Evolutionary conservation across 1,284 basidiomycete genomes (phyloP).

Genomic region (Clitocybe nebularis): DNA sequence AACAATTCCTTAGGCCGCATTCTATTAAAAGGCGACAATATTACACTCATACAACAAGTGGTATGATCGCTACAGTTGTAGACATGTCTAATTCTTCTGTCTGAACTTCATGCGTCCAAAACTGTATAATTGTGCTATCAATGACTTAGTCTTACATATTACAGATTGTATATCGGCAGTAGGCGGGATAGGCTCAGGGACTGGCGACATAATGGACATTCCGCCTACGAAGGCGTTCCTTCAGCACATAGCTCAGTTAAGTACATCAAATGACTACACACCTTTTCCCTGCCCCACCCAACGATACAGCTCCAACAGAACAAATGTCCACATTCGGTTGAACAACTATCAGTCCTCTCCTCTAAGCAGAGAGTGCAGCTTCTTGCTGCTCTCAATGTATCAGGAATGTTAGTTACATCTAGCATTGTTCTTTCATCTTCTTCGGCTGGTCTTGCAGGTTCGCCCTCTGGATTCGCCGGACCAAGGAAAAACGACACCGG

Average conservation of each 20-base stretch:
- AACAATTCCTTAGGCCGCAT: constrained; percentile 67
- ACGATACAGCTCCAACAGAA: constrained; percentile 94
- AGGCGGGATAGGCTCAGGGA: constrained; percentile 68
- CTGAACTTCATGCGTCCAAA: constrained; percentile 3
- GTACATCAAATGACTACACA: constrained; percentile 23
- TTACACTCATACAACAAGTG: constrained; percentile 87
- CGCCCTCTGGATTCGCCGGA: constrained; percentile 46
- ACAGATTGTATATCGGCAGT: constrained; percentile 84
- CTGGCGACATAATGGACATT: constrained; percentile 88
- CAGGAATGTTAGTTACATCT: constrained; percentile 51
- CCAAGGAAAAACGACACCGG: constrained; percentile 60
- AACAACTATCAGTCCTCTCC: constrained; percentile 73
- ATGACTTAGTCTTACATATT: constrained; percentile 2
- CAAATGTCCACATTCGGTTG: constrained; percentile 91
- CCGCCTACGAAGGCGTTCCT: constrained; percentile 47
- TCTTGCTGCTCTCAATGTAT: constrained; percentile 53
- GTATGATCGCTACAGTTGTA: constrained; percentile 18
- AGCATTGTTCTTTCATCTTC: constrained; percentile 66
- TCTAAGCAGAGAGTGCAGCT: constrained; percentile 87
- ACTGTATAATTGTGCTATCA: constrained; percentile 15
- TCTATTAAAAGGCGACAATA: constrained; percentile 93
- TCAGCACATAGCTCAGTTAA: constrained; percentile 6
- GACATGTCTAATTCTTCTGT: constrained; percentile 12
- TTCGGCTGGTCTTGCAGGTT: constrained; percentile 54
- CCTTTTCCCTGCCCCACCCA: constrained; percentile 88